phyloP scores from a whole-genome alignment of 495 filamentous ascomycete genomes.

The Glonium stellatum region DNA sequence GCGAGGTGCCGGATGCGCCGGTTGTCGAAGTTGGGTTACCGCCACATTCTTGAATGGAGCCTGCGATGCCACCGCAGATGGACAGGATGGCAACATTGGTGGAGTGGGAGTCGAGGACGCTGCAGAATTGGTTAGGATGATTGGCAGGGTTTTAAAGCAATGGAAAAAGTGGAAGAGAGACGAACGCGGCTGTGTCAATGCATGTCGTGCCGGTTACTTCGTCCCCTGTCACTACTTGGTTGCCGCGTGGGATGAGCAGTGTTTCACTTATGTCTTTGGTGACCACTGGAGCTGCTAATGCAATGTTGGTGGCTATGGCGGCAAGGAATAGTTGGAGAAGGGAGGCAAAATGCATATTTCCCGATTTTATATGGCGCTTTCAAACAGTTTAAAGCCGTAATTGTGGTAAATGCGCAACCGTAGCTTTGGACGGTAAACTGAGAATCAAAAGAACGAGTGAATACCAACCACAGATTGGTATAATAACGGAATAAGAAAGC shows the following conservation, averaged over 20 bases:
- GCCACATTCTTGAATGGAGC: conserved; percentile 40
- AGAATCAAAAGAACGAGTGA: too few species aligned
- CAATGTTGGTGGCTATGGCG: conserved; percentile 7
- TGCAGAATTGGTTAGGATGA: conserved; percentile 17
- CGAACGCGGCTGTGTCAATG: conserved; percentile 11
- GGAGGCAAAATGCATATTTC: too few species aligned
- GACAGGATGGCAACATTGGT: conserved; percentile 47
- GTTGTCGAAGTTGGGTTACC: conserved; percentile 37
- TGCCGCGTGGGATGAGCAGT: not conserved
- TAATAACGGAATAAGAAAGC: too few species aligned
- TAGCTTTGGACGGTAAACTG: too few species aligned
- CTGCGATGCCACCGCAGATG: conserved; percentile 49
- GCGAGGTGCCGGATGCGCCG: conserved; percentile 42
- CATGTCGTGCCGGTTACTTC: conserved; percentile 23
- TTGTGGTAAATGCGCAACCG: too few species aligned
- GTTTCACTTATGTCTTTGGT: not conserved
- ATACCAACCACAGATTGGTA: too few species aligned
- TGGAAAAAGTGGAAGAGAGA: not conserved
- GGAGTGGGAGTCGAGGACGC: conserved; percentile 47
- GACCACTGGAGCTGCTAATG: not conserved
- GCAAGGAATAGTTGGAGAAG: not conserved
- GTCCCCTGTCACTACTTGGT: conserved; percentile 15
- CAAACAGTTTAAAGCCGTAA: too few species aligned
- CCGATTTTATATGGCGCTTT: too few species aligned
- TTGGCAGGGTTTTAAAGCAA: not conserved